Base-by-base conservation (phyloP, 176 grass and related monocot genomes). In the Puccinellia tenuiflora region DNA sequence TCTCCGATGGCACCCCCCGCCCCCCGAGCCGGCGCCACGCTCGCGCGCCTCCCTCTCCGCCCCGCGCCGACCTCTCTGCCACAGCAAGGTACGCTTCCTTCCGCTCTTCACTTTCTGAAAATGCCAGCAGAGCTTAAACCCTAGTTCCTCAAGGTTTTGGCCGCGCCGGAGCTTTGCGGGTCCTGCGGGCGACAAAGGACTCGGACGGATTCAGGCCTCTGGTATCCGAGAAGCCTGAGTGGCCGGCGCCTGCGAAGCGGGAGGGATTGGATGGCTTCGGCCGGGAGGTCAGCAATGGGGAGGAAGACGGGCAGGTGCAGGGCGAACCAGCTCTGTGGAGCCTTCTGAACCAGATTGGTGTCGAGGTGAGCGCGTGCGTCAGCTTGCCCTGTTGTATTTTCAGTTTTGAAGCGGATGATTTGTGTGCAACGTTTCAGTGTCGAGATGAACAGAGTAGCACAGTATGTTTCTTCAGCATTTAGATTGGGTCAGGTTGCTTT, bases 131-230 rank as follows among this genome's bases (percentile, higher is more conserved):
- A 11, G 50, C 84, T 90, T 75, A 90, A 90, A 79, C 80, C 88
- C 88, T 90, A 90, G 68, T 1, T 67, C 22, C 18, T 38, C 30
- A 68, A 90, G 88, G 66, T 83, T 79, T 86, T 52, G 64, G 78
- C 64, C 75, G 84, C 48, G 18, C 75, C 38, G 59, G 88, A 68
- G 57, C 75, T 11, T 60, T 24, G 47, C 75, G 75, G 15, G 24
- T 40, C 67, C 37, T 83, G 38, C 67, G 84, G 50, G 88, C 75
- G 30, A 76, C 75, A 37, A 90, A 84, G 75, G 84, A 75, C 9
- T 29, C 68, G 10, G 80, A 90, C 50, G 84, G 82, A 30, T 67
- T 42, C 40, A 77, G 60, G 1, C 11, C 24, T 18, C 39, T 83
- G 38, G 59, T 75, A 59, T 79, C 80, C 12, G 84, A 87, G 84